A percentile compares a stretch with the other conserved stretches of the same genome.
These are phyloP conservation scores for Lactarius trivialis DNA, from an alignment of 768 basidiomycete species.

Conservation along the genomic window DNA sequence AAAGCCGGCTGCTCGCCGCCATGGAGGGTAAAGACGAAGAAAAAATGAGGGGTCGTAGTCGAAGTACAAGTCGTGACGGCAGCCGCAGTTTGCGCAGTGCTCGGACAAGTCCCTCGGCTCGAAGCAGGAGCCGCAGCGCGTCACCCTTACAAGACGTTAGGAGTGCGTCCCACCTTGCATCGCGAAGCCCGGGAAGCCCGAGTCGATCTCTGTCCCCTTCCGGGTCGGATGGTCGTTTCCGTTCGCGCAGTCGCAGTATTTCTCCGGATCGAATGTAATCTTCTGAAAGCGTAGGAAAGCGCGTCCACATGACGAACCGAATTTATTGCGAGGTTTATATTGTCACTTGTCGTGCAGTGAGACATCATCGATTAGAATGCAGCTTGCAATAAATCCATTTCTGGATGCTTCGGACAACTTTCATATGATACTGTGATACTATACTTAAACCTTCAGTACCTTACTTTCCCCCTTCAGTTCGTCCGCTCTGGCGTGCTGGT, in stretches of 20 bases:
- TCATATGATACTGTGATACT: too few relatives aligned
- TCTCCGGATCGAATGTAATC: slow-evolving; percentile 41
- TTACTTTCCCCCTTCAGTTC: too few relatives aligned
- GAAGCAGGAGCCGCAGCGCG: slow-evolving; percentile 29
- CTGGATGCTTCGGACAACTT: too few relatives aligned
- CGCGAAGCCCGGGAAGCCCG: slow-evolving; percentile 39
- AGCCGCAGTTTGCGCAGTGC: slow-evolving; percentile 33
- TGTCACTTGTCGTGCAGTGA: too few relatives aligned
- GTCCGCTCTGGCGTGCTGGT: too few relatives aligned
- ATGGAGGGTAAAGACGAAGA: slow-evolving; percentile 68
- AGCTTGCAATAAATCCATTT: too few relatives aligned
- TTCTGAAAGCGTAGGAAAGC: background rate
- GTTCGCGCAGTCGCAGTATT: slow-evolving; percentile 35
- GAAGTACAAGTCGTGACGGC: slow-evolving; percentile 31
- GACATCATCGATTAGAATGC: too few relatives aligned
- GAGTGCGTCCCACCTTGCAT: slow-evolving; percentile 62
- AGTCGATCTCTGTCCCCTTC: slow-evolving; percentile 28
- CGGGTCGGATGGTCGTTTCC: slow-evolving; percentile 20
- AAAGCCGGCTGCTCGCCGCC: slow-evolving; percentile 82
- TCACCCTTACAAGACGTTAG: slow-evolving; percentile 45
- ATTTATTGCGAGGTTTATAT: too few relatives aligned
- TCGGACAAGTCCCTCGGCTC: slow-evolving; percentile 26
- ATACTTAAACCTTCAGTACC: too few relatives aligned
- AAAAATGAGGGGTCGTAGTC: slow-evolving; percentile 33
- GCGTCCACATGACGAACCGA: too few relatives aligned